Evolutionary conservation across 2,329 filamentous ascomycete genomes (phyloP).

Genomic region (Pezicula carpinea): DNA sequence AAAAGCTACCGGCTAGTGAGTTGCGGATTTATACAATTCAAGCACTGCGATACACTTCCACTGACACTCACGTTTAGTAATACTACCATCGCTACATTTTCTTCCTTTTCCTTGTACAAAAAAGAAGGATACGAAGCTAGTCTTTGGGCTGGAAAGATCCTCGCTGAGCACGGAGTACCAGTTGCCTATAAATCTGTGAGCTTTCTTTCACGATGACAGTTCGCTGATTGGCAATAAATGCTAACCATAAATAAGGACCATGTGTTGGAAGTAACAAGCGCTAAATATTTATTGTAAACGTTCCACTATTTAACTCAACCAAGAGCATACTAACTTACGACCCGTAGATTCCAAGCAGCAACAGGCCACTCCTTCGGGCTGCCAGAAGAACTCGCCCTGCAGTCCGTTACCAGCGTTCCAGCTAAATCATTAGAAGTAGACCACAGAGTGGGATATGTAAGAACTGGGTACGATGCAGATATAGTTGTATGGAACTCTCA

Average conservation of each 20-base stretch:
- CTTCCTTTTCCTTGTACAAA: conserved; percentile 38
- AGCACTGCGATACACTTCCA: too few relatives aligned
- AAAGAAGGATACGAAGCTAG: conserved; percentile 37
- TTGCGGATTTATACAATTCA: conserved; percentile 2
- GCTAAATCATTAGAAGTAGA: conserved; percentile 38
- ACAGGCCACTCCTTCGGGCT: conserved; percentile 38
- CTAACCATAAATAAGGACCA: conserved; percentile 28
- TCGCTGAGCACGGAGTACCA: conserved; percentile 35
- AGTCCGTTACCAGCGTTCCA: conserved; percentile 41
- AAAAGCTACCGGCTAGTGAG: conserved; percentile 33
- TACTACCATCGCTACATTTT: conserved; percentile 39
- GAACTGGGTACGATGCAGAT: conserved; percentile 44
- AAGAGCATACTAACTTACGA: background rate
- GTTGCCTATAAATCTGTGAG: conserved; percentile 38
- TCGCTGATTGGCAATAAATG: too few relatives aligned
- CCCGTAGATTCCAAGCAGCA: conserved; percentile 32
- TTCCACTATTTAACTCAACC: background rate
- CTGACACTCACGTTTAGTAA: conserved; percentile 24
- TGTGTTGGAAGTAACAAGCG: conserved; percentile 28
- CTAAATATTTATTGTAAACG: conserved; percentile 35
- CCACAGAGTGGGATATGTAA: conserved; percentile 39
- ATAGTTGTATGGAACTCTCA: conserved; percentile 45
- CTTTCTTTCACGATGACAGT: too few relatives aligned
- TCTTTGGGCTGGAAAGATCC: conserved; percentile 35
- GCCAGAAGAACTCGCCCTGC: conserved; percentile 35